phyloP scores from a whole-genome alignment of 2,329 filamentous ascomycete genomes.

The Sarocladium oryzae region DNA sequence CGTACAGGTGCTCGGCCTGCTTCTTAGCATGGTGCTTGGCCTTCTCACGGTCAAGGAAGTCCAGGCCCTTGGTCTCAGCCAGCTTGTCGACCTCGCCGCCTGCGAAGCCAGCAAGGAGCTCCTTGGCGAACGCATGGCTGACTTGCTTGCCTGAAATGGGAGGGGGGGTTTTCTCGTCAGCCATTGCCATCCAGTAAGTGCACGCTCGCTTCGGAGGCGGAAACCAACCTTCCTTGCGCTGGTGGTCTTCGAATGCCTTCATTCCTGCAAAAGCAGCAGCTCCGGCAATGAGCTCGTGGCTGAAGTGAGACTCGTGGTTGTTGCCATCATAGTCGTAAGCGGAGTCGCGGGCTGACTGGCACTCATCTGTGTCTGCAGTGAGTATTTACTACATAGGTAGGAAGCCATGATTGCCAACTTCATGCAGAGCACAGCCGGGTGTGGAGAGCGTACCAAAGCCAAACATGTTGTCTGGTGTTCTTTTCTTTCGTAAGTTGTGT shows the following conservation, averaged over 20 bases:
- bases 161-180: too few relatives aligned
- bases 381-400: too few relatives aligned
- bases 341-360: constrained; percentile 4
- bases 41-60: constrained; percentile 50
- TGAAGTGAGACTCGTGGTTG: constrained; percentile 54
- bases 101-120: constrained; percentile 64
- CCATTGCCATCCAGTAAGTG: constrained; percentile 1
- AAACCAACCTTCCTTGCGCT: constrained; percentile 51
- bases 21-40: constrained; percentile 53
- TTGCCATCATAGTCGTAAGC: constrained; percentile 24
- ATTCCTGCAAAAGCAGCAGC: constrained; percentile 74
- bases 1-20: constrained; percentile 54
- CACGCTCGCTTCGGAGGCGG: too few relatives aligned
- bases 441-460: background rate
- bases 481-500: too few relatives aligned
- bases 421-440: background rate
- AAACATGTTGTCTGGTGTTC: background rate
- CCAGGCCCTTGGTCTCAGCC: constrained; percentile 62
- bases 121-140: constrained; percentile 70
- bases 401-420: too few relatives aligned
- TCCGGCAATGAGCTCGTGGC: constrained; percentile 69
- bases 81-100: constrained; percentile 72
- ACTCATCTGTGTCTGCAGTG: background rate
- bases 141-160: constrained; percentile 41
- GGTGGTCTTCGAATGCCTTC: constrained; percentile 71